phyloP scores from a whole-genome alignment of 2,329 filamentous ascomycete species.

The Pseudophaeomoniella oleicola region DNA sequence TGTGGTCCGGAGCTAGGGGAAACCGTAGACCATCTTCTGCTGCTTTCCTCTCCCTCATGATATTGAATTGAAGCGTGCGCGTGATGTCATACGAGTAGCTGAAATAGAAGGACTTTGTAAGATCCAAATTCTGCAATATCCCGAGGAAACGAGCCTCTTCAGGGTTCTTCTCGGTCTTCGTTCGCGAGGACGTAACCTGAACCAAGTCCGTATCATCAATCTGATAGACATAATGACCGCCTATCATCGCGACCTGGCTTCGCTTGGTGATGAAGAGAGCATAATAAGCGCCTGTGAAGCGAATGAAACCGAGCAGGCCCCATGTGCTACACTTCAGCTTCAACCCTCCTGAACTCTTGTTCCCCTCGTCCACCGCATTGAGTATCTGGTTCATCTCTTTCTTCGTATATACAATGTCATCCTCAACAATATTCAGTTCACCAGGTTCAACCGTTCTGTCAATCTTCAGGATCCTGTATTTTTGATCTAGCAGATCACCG shows the following conservation, averaged over 20 bases:
- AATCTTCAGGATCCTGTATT: constrained; percentile 87
- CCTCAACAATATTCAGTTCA: constrained; percentile 74
- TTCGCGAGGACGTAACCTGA: constrained; percentile 58
- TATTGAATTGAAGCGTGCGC: constrained; percentile 79
- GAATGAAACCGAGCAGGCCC: constrained; percentile 89
- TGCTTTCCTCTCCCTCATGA: constrained; percentile 61
- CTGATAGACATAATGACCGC: constrained; percentile 91
- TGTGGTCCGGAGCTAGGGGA: constrained; percentile 51
- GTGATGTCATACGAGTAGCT: constrained; percentile 98
- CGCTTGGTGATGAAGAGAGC: constrained; percentile 95
- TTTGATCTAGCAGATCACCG: constrained; percentile 73
- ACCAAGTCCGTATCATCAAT: constrained; percentile 88
- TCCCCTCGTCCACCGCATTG: constrained; percentile 88
- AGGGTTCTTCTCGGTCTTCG: constrained; percentile 66
- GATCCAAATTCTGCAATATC: constrained; percentile 80
- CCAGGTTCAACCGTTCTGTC: constrained; percentile 70
- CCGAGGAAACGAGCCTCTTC: constrained; percentile 81
- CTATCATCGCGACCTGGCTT: constrained; percentile 89
- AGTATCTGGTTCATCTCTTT: constrained; percentile 88
- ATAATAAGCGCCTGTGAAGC: constrained; percentile 91
- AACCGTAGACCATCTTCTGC: constrained; percentile 50
- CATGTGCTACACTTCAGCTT: constrained; percentile 81
- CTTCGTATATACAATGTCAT: constrained; percentile 87
- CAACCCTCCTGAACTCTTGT: constrained; percentile 77
- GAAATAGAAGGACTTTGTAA: constrained; percentile 90